Conservation (phyloP, 768 basidiomycete genomes). For the Naganishia vishniacii region DNA sequence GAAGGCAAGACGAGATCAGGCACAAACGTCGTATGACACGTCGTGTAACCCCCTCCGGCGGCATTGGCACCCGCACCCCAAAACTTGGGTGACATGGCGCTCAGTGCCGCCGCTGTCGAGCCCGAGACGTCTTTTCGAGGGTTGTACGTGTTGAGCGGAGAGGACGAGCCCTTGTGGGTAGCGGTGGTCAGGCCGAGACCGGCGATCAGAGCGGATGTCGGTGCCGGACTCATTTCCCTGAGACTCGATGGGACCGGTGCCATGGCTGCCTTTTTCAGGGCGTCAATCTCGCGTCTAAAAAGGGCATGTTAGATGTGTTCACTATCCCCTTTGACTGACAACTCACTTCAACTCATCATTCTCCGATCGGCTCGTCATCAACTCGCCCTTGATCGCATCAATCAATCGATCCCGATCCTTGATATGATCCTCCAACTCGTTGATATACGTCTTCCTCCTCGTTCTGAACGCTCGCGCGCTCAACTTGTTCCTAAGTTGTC, state of each 20-base stretch:
- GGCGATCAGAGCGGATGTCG: constrained; percentile 1
- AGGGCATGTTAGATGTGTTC: constrained; percentile 29
- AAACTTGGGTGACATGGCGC: constrained; percentile 49
- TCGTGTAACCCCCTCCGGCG: constrained; percentile 71
- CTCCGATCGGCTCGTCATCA: constrained; percentile 71
- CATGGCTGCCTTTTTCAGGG: constrained; percentile 48
- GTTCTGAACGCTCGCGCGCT: constrained; percentile 92
- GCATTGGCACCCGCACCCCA: constrained; percentile 73
- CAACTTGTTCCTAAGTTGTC: constrained; percentile 94
- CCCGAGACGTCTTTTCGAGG: constrained; percentile 48
- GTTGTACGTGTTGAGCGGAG: constrained; percentile 41
- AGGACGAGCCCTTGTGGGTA: constrained; percentile 2
- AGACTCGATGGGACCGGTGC: constrained; percentile 35
- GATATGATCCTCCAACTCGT: constrained; percentile 86
- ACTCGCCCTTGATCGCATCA: constrained; percentile 75
- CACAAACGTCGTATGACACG: constrained; percentile 75
- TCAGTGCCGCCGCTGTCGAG: constrained; percentile 29
- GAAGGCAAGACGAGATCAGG: constrained; percentile 59
- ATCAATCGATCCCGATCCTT: constrained; percentile 86
- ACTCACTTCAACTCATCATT: constrained; percentile 63
- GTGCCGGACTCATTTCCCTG: constrained; percentile 26
- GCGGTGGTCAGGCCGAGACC: constrained; percentile 24
- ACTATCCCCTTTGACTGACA: constrained; percentile 3
- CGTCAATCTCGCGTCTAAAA: constrained; percentile 47
- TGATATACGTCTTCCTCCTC: constrained; percentile 90